Evolutionary conservation across 129 eudicot genomes (phyloP).

Genomic region (Oenanthe sinensis): DNA sequence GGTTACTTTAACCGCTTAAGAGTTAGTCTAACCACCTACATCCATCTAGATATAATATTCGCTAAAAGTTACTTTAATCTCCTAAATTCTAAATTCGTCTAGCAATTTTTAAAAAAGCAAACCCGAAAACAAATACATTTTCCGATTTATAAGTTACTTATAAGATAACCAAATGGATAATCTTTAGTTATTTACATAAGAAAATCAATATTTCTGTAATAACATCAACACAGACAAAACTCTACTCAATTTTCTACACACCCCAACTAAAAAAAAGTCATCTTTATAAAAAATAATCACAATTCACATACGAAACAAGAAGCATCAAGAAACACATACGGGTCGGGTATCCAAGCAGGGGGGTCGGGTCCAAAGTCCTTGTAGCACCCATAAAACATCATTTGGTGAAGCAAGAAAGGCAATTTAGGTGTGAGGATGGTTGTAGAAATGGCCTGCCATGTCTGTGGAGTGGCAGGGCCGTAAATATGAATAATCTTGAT

Average conservation of each 20-base stretch:
- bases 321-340: constrained; percentile 30
- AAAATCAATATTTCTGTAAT: not conserved
- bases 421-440: constrained; percentile 53
- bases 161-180: too few relatives aligned
- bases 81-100: not conserved
- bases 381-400: constrained; percentile 91
- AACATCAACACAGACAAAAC: not conserved
- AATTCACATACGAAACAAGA: not conserved
- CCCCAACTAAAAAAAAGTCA: not conserved
- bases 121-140: too few relatives aligned
- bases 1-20: not conserved
- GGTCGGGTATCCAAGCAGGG: constrained; percentile 85
- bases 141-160: too few relatives aligned
- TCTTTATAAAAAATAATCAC: not conserved
- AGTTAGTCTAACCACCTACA: not conserved
- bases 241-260: too few relatives aligned
- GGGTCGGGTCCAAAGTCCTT: constrained; percentile 66
- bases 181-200: not conserved
- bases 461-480: constrained; percentile 54
- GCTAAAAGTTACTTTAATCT: too few relatives aligned
- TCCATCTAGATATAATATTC: too few relatives aligned
- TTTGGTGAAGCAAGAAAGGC: constrained; percentile 71
- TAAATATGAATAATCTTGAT: constrained; percentile 24
- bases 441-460: constrained; percentile 57
- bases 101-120: not conserved